Evolutionary conservation across 1,284 basidiomycete species (phyloP).

Genomic region (Phenoliferia sp.): DNA sequence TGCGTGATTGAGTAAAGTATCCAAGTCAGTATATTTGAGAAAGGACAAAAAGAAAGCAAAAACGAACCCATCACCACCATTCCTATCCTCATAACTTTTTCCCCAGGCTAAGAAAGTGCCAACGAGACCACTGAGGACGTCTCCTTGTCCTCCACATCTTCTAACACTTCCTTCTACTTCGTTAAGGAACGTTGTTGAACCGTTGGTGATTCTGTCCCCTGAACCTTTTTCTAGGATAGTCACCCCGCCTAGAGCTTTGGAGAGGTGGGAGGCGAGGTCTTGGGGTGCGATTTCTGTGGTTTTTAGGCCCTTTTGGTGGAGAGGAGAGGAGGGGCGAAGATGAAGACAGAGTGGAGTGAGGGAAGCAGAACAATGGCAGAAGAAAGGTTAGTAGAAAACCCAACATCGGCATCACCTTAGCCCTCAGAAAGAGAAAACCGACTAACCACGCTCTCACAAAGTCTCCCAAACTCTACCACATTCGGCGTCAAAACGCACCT

Average conservation of each 20-base stretch:
- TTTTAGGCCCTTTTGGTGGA: constrained; percentile 55
- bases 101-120: constrained; percentile 92
- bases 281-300: constrained; percentile 45
- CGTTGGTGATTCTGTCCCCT: constrained; percentile 55
- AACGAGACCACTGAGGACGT: constrained; percentile 80
- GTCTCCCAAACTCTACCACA: constrained; percentile 82
- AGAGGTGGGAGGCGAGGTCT: constrained; percentile 58
- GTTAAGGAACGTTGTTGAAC: constrained; percentile 58
- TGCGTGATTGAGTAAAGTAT: too few relatives aligned
- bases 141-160: constrained; percentile 74
- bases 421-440: not conserved
- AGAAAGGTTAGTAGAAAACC: too few relatives aligned
- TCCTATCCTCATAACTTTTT: constrained; percentile 81
- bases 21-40: not conserved
- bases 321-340: not conserved
- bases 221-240: constrained; percentile 89
- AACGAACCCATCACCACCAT: constrained; percentile 12
- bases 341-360: not conserved
- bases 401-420: not conserved
- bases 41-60: not conserved
- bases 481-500: constrained; percentile 87
- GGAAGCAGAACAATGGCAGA: not conserved
- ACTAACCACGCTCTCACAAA: constrained; percentile 68
- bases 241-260: constrained; percentile 71
- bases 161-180: constrained; percentile 76